Percentiles rank a stretch among this genome's conserved stretches.
phyloP scores from a whole-genome alignment of 73 alveolate genomes.

The Paramecium sonneborni region DNA sequence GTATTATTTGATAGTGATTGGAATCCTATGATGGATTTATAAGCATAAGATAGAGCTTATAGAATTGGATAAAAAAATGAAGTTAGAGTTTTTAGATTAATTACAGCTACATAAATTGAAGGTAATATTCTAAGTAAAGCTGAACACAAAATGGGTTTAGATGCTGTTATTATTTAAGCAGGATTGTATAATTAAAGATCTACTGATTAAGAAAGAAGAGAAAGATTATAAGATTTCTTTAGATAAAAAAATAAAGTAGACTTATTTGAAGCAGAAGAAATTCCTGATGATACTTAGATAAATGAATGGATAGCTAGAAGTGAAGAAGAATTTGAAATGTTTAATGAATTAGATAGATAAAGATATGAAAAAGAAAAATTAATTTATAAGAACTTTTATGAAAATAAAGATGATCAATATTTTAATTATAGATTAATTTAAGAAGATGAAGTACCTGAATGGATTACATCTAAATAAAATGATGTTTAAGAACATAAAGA shows the following conservation, averaged over 20 bases:
- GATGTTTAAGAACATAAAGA: slow-evolving; percentile 80
- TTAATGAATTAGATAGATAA: slow-evolving; percentile 80
- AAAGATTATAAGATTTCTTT: slow-evolving; percentile 90
- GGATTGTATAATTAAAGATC: slow-evolving; percentile 95
- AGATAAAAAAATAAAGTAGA: slow-evolving; percentile 71
- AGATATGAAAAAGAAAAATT: slow-evolving; percentile 83
- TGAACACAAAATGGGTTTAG: slow-evolving; percentile 94
- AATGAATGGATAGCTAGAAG: slow-evolving; percentile 93
- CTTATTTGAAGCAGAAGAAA: slow-evolving; percentile 88
- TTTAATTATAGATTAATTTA: slow-evolving; percentile 84
- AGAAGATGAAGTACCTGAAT: slow-evolving; percentile 97
- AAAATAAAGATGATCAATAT: slow-evolving; percentile 69
- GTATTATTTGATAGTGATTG: slow-evolving; percentile 97
- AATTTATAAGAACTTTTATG: slow-evolving; percentile 69
- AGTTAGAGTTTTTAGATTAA: slow-evolving; percentile 95
- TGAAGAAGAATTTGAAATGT: slow-evolving; percentile 82
- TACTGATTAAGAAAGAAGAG: slow-evolving; percentile 94
- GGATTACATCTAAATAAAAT: slow-evolving; percentile 89
- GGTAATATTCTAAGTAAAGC: slow-evolving; percentile 97
- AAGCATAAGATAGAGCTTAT: slow-evolving; percentile 99
- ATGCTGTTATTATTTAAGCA: slow-evolving; percentile 95
- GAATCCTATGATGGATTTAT: slow-evolving; percentile 99
- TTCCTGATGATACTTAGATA: slow-evolving; percentile 91
- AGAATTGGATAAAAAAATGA: slow-evolving; percentile 98
- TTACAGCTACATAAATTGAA: slow-evolving; percentile 93